Percentiles rank a stretch among this genome's conserved stretches.
These are phyloP conservation scores for Cryptosporidium baileyi DNA, from an alignment of 169 alveolate genomes.

Conservation along the genomic window DNA sequence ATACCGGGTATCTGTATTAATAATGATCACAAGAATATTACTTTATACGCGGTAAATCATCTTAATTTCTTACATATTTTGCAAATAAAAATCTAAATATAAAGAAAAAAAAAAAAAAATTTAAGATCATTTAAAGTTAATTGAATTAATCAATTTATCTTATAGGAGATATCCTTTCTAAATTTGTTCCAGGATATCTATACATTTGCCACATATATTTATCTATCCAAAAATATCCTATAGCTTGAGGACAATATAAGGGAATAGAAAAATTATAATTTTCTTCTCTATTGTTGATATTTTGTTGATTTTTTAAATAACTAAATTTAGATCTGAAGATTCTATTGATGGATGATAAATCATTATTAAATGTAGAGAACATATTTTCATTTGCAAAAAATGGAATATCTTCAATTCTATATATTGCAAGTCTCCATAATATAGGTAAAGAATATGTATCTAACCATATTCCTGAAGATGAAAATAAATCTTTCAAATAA, in stretches of 20 bases:
- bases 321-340: neutral
- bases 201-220: constrained; percentile 66
- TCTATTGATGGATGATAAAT: neutral
- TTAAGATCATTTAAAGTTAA: neutral
- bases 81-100: neutral
- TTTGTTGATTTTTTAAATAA: neutral
- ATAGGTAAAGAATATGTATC: constrained; percentile 41
- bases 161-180: constrained; percentile 27
- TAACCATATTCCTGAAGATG: constrained; percentile 27
- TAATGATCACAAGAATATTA: too few relatives aligned
- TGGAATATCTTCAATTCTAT: constrained; percentile 52
- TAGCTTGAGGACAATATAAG: constrained; percentile 38
- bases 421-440: constrained; percentile 33
- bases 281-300: neutral
- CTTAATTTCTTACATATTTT: too few relatives aligned
- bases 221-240: constrained; percentile 48
- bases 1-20: too few relatives aligned
- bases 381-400: neutral
- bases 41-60: too few relatives aligned
- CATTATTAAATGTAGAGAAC: neutral
- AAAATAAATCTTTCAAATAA: constrained; percentile 1
- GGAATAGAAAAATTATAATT: constrained; percentile 8
- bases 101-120: neutral
- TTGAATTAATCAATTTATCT: neutral
- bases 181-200: constrained; percentile 44